Evolutionary conservation across 2,329 filamentous ascomycete genomes (phyloP).

Genomic region (Xylariomycetidae sp.): DNA sequence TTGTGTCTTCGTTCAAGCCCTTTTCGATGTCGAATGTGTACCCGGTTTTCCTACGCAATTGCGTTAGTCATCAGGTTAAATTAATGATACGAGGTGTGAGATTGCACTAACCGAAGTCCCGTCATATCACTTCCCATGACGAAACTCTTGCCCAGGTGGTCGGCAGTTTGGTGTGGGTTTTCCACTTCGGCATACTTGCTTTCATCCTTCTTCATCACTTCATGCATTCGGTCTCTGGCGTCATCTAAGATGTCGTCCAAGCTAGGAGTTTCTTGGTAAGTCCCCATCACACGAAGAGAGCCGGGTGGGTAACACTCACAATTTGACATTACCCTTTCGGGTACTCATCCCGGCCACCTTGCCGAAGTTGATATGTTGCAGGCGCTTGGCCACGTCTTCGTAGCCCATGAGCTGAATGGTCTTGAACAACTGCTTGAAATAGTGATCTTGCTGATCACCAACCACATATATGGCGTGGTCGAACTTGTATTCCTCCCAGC

Average conservation of each 20-base stretch:
- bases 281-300: background rate
- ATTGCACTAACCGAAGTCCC: constrained; percentile 68
- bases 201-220: constrained; percentile 88
- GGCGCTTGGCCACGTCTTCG: constrained; percentile 60
- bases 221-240: constrained; percentile 93
- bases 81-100: too few relatives aligned
- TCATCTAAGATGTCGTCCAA: constrained; percentile 65
- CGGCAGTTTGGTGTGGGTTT: constrained; percentile 74
- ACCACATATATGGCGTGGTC: constrained; percentile 80
- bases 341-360: constrained; percentile 67
- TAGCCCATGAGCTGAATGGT: constrained; percentile 67
- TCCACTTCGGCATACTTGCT: constrained; percentile 87
- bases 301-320: constrained; percentile 7
- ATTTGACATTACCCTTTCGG: constrained; percentile 60
- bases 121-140: constrained; percentile 99
- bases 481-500: constrained; percentile 54
- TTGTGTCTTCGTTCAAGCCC: constrained; percentile 62
- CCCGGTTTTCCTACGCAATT: constrained; percentile 32
- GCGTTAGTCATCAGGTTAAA: constrained; percentile 3
- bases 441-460: constrained; percentile 64
- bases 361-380: constrained; percentile 72
- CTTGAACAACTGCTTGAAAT: constrained; percentile 70
- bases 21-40: constrained; percentile 64
- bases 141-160: constrained; percentile 84
- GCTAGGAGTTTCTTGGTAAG: constrained; percentile 1